Evolutionary conservation across 768 basidiomycete genomes (phyloP).

Genomic region (Naganishia onofrii): DNA sequence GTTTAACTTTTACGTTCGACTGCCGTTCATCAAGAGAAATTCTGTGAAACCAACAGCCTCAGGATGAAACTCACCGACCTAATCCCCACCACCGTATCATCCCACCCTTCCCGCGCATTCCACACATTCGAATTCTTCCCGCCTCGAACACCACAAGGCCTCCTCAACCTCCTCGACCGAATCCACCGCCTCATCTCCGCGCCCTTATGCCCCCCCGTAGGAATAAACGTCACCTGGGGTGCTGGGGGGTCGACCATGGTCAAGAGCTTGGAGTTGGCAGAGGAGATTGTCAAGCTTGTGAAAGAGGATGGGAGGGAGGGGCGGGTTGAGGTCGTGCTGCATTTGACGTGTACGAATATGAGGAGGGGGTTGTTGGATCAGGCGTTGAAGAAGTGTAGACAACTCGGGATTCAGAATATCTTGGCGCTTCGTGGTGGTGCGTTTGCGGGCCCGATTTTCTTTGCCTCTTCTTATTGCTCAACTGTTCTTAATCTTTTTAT

Average conservation of each 20-base stretch:
- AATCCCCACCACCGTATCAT: not conserved
- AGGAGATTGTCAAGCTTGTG: conserved; percentile 41
- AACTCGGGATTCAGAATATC: conserved; percentile 78
- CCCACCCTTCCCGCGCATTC: conserved; percentile 45
- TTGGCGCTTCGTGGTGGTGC: conserved; percentile 87
- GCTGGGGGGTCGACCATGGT: conserved; percentile 91
- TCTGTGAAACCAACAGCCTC: too few species aligned
- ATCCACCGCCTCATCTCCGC: conserved; percentile 71
- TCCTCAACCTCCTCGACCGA: conserved; percentile 83
- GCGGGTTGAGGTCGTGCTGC: conserved; percentile 49
- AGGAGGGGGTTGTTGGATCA: conserved; percentile 50
- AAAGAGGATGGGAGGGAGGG: conserved; percentile 30
- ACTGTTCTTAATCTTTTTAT: not conserved
- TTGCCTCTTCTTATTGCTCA: too few species aligned
- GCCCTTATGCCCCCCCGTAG: conserved; percentile 66
- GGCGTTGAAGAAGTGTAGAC: conserved; percentile 65
- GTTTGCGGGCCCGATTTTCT: too few species aligned
- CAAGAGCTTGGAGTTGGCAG: conserved; percentile 79
- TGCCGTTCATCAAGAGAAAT: too few species aligned
- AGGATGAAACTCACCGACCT: conserved; percentile 8
- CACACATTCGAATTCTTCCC: conserved; percentile 98
- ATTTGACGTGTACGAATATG: conserved; percentile 53
- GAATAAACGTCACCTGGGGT: conserved; percentile 94
- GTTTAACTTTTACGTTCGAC: too few species aligned
- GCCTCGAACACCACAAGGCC: conserved; percentile 81